Conservation (phyloP, 2,329 filamentous ascomycete genomes). For the Sclerotinia nivalis region DNA sequence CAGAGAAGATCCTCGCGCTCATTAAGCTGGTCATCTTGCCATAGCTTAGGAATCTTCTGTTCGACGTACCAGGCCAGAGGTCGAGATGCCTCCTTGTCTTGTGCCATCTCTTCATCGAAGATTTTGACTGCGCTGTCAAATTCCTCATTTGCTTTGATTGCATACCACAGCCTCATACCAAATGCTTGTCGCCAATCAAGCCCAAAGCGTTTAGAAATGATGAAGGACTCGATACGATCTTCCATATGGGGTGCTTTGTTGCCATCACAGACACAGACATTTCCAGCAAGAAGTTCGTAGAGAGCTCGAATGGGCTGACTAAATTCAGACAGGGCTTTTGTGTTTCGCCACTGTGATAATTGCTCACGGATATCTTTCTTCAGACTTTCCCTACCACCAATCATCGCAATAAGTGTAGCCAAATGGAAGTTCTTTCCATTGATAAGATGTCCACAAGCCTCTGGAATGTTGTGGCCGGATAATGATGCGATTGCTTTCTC, state of each 20-base stretch:
- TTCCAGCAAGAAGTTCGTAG: slow-evolving; percentile 86
- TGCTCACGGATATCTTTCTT: slow-evolving; percentile 78
- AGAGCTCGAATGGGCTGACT: slow-evolving; percentile 79
- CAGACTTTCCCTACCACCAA: slow-evolving; percentile 69
- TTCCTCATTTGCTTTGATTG: slow-evolving; percentile 65
- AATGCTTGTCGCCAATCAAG: slow-evolving; percentile 95
- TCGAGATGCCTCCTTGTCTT: slow-evolving; percentile 66
- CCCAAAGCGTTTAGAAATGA: slow-evolving; percentile 78
- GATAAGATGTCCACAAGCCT: slow-evolving; percentile 79
- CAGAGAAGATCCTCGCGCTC: slow-evolving; percentile 77
- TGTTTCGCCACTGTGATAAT: slow-evolving; percentile 78
- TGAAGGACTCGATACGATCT: slow-evolving; percentile 77
- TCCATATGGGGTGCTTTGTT: slow-evolving; percentile 68
- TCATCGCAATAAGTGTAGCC: slow-evolving; percentile 80
- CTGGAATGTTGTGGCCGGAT: slow-evolving; percentile 73
- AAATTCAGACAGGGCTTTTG: slow-evolving; percentile 85
- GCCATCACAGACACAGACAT: slow-evolving; percentile 80
- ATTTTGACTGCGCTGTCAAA: slow-evolving; percentile 70
- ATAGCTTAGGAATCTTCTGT: slow-evolving; percentile 57
- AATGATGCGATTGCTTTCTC: slow-evolving; percentile 83
- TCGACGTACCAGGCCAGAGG: slow-evolving; percentile 73
- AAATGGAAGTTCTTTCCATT: slow-evolving; percentile 78
- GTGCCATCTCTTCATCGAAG: slow-evolving; percentile 72
- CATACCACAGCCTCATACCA: slow-evolving; percentile 88
- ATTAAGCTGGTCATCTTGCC: slow-evolving; percentile 59